Evolutionary conservation across 805 yeast species (phyloP).

Genomic region (Lachancea fermentati): DNA sequence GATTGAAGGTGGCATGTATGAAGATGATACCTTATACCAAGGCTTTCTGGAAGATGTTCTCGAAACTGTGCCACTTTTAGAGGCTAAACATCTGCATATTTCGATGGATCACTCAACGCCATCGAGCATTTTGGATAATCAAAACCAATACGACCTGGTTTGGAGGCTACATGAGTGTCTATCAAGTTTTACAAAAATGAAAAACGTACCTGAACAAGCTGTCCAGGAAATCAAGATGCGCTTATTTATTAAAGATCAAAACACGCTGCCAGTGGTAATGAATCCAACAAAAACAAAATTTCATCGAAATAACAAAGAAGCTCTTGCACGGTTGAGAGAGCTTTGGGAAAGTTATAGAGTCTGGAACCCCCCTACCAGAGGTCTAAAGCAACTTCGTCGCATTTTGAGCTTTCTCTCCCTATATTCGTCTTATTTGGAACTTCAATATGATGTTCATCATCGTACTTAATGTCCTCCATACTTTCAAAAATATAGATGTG

Average conservation of each 20-base stretch:
- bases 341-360: conserved; percentile 26
- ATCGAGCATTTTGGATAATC: conserved; percentile 25
- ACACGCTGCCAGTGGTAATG: conserved; percentile 18
- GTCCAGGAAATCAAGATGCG: conserved; percentile 4
- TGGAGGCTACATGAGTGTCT: conserved; percentile 40
- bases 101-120: conserved; percentile 18
- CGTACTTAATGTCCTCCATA: conserved; percentile 9
- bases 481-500: not conserved
- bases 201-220: conserved; percentile 28
- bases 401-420: conserved; percentile 29
- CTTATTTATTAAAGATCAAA: conserved; percentile 5
- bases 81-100: conserved; percentile 16
- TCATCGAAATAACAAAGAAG: conserved; percentile 24
- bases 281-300: conserved; percentile 13
- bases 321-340: conserved; percentile 18
- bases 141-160: conserved; percentile 36
- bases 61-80: conserved; percentile 22
- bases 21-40: conserved; percentile 24
- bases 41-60: conserved; percentile 25
- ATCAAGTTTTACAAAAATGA: conserved; percentile 30
- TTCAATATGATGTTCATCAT: conserved; percentile 18
- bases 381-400: conserved; percentile 25
- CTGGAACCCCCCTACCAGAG: conserved; percentile 33
- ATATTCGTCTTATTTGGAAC: conserved; percentile 18
- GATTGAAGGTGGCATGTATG: conserved; percentile 21